Base-by-base conservation (phyloP, 1,139 yeast genomes). In the Hansenula anomala region DNA sequence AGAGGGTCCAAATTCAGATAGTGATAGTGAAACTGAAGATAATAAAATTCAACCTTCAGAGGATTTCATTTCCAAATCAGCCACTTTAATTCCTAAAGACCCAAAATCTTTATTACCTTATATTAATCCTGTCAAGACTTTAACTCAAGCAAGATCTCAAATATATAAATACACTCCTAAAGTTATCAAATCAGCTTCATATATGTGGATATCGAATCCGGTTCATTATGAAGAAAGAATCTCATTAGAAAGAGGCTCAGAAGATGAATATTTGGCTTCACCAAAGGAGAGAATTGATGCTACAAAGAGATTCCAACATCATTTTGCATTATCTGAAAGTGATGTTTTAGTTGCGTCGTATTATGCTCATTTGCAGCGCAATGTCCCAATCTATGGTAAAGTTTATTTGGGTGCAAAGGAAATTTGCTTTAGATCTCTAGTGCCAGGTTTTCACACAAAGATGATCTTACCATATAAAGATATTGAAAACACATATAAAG, bases 401-500 rank as follows among this genome's bases (percentile, higher is more conserved):
- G 55, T 90, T 4, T 88, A 88, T 53, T 55, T 90, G 16, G 86
- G 95, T 1, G 67, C 71, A 20, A 69, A 69, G 28, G 77, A 72
- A 44, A 56, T 90, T 15, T 89, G 96, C 47, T 90, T 85, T 60
- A 68, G 95, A 43, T 82, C 95, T 38, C 66, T 87, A 34, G 56
- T 88, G 6, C 95, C 95, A 0, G 95, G 96, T 0, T 73, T 84
- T 0, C 73, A 76, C 30, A 83, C 95, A 2, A 75, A 75, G 45
- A 87, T 90, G 96, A 77, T 88, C n/a, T 59, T 90, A 14, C 97
- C 97, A 0, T 62, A 85, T 34, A 54, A 57, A 15, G 94, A 86
- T 51, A 66, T 90, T 25, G 94, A 83, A 52, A 76, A 73, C 37
- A 82, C 83, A 39, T 70, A 72, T 37, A 74, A 73, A 46, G 89